These are phyloP conservation scores for Cyclotella cryptica DNA, from an alignment of 108 stramenopile species.

Conservation along the genomic window DNA sequence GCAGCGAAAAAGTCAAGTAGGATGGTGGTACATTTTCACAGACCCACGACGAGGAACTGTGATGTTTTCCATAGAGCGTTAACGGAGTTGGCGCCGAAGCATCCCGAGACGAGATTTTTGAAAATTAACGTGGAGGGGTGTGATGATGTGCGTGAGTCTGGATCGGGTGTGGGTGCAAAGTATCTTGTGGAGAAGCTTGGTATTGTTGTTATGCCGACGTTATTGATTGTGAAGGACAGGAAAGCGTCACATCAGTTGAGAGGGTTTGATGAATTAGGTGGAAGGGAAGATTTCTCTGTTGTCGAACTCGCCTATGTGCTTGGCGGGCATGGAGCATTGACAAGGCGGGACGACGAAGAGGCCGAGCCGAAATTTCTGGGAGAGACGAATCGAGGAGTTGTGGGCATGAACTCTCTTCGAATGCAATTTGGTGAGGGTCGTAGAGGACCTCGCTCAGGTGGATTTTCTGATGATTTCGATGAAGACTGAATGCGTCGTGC, in stretches of 20 bases:
- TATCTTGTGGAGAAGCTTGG: slow-evolving; percentile 95
- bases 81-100: slow-evolving; percentile 80
- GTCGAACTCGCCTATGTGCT: slow-evolving; percentile 86
- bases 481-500: background rate
- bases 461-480: slow-evolving; percentile 1
- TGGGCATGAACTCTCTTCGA: slow-evolving; percentile 31
- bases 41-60: slow-evolving; percentile 90
- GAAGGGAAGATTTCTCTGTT: slow-evolving; percentile 88
- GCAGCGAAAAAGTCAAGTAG: slow-evolving; percentile 84
- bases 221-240: slow-evolving; percentile 92
- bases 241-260: slow-evolving; percentile 93
- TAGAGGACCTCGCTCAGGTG: slow-evolving; percentile 1
- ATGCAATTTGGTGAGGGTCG: slow-evolving; percentile 20
- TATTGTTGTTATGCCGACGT: slow-evolving; percentile 96
- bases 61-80: slow-evolving; percentile 94
- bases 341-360: slow-evolving; percentile 56
- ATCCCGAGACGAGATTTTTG: slow-evolving; percentile 95
- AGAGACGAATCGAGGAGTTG: slow-evolving; percentile 6
- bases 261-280: slow-evolving; percentile 99
- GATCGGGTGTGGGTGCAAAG: slow-evolving; percentile 66
- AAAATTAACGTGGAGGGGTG: slow-evolving; percentile 97
- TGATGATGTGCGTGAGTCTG: slow-evolving; percentile 62
- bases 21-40: slow-evolving; percentile 97
- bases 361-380: slow-evolving; percentile 37
- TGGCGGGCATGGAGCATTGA: slow-evolving; percentile 66